Evolutionary conservation across 2,329 filamentous ascomycete species (phyloP).

Genomic region (Aspergillus floridensis): DNA sequence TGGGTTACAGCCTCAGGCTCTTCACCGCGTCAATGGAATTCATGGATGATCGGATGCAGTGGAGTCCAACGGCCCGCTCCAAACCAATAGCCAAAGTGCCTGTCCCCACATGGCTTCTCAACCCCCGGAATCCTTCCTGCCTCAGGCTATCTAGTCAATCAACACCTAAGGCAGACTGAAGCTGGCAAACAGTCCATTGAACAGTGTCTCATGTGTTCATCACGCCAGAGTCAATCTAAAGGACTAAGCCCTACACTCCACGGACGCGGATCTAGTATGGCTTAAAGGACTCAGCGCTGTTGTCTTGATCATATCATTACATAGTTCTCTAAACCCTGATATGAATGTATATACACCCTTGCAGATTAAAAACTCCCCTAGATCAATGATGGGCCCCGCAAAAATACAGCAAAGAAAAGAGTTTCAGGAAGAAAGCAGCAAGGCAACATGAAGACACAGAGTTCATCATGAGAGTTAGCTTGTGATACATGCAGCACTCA

Average conservation of each 20-base stretch:
- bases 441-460: not conserved
- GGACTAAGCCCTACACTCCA: too few relatives aligned
- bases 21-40: not conserved
- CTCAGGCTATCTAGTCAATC: not conserved
- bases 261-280: too few relatives aligned
- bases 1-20: not conserved
- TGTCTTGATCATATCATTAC: too few relatives aligned
- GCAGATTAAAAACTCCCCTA: not conserved
- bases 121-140: not conserved
- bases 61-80: not conserved
- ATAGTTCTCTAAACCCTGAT: not conserved
- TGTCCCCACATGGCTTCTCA: constrained; percentile 1
- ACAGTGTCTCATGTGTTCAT: too few relatives aligned
- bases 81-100: not conserved
- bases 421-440: not conserved
- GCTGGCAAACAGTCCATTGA: too few relatives aligned
- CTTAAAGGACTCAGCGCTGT: too few relatives aligned
- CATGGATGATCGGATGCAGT: not conserved
- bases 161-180: too few relatives aligned
- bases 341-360: not conserved
- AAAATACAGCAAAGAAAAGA: not conserved
- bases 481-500: not conserved
- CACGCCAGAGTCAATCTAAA: too few relatives aligned
- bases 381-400: not conserved
- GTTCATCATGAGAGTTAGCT: not conserved